Percentiles rank a stretch among this genome's conserved stretches.
Evolutionary conservation across 2,329 filamentous ascomycete genomes (phyloP).

Genomic region (Alternaria sp.): DNA sequence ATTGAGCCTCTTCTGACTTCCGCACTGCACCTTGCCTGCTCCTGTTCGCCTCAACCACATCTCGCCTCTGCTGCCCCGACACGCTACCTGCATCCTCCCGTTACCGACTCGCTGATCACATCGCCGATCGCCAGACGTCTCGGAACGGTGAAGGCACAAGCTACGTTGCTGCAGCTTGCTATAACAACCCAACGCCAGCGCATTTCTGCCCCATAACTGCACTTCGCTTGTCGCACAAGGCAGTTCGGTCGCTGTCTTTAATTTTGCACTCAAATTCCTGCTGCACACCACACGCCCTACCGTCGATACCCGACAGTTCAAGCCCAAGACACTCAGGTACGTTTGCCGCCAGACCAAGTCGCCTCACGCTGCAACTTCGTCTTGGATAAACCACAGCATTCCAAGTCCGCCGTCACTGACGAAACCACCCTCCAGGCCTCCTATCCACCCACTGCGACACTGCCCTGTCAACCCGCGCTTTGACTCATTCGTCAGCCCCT

Average conservation of each 20-base stretch:
- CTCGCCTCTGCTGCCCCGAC: conserved; percentile 15
- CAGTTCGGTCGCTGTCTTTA: conserved; percentile 32
- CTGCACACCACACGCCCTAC: neutral
- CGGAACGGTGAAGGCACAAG: conserved; percentile 35
- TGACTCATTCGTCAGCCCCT: conserved; percentile 44
- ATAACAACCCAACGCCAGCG: conserved; percentile 27
- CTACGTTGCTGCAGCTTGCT: conserved; percentile 47
- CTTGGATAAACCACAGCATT: neutral
- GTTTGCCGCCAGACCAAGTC: conserved; percentile 5
- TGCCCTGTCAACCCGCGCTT: conserved; percentile 22
- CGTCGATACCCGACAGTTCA: conserved; percentile 7
- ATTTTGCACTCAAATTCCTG: conserved; percentile 9
- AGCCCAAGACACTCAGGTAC: conserved; percentile 15
- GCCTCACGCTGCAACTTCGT: neutral
- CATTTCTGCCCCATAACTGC: conserved; percentile 28
- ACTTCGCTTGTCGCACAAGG: conserved; percentile 26
- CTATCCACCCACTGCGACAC: conserved; percentile 24
- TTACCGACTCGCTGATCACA: conserved; percentile 42
- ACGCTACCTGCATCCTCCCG: conserved; percentile 29
- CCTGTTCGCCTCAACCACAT: neutral
- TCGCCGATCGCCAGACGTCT: conserved; percentile 42
- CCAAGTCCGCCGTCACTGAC: neutral
- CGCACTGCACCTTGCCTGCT: neutral
- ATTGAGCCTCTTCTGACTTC: conserved; percentile 3
- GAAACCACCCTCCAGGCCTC: neutral